phyloP scores from a whole-genome alignment of 306 rosid genomes.

The Lathyrus aphaca region DNA sequence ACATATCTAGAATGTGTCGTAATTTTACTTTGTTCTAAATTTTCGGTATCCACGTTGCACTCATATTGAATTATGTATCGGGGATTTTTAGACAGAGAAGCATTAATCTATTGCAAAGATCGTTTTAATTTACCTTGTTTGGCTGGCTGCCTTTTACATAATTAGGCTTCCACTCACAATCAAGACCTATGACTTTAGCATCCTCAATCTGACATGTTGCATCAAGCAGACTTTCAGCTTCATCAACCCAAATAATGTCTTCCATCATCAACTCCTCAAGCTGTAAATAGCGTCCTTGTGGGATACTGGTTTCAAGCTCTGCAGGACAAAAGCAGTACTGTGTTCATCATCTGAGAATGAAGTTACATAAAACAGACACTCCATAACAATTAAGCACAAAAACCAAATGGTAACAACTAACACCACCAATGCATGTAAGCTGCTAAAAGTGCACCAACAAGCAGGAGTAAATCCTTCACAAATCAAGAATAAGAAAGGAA shows the following conservation, averaged over 20 bases:
- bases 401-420: conserved; percentile 19
- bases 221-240: conserved; percentile 57
- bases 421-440: conserved; percentile 4
- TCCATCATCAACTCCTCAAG: conserved; percentile 63
- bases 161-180: conserved; percentile 99
- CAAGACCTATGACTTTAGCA: conserved; percentile 84
- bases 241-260: conserved; percentile 82
- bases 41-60: not conserved
- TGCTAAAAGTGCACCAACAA: conserved; percentile 26
- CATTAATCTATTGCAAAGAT: conserved; percentile 27
- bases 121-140: conserved; percentile 68
- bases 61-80: not conserved
- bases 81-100: conserved; percentile 5
- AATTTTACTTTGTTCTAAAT: not conserved
- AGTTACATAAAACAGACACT: conserved; percentile 21
- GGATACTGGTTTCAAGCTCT: conserved; percentile 68
- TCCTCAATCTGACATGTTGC: conserved; percentile 73
- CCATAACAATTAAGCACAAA: not conserved
- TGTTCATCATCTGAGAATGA: conserved; percentile 33
- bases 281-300: conserved; percentile 60
- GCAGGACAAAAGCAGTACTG: conserved; percentile 31
- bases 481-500: conserved; percentile 16
- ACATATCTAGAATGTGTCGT: not conserved
- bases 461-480: conserved; percentile 1
- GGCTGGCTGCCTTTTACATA: conserved; percentile 71